Evolutionary conservation across 1,139 yeast genomes (phyloP).

Genomic region (Lodderomyces margitis): DNA sequence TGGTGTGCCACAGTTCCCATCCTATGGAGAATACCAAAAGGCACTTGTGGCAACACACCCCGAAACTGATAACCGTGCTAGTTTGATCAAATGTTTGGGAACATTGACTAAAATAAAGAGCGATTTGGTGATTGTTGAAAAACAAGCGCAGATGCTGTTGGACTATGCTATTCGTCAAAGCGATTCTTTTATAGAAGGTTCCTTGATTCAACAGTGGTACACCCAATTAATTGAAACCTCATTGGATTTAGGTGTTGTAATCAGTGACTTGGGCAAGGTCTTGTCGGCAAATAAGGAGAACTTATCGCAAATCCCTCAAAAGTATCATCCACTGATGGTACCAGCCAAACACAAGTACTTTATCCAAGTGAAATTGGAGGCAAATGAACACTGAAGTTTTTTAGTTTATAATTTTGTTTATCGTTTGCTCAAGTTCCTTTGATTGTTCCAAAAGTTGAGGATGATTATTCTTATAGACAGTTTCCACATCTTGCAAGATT

Average conservation of each 20-base stretch:
- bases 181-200: constrained; percentile 22
- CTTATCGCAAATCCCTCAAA: constrained; percentile 13
- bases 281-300: constrained; percentile 24
- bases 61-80: constrained; percentile 9
- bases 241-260: constrained; percentile 8
- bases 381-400: not conserved
- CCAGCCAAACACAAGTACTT: constrained; percentile 41
- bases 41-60: constrained; percentile 9
- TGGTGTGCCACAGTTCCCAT: constrained; percentile 72
- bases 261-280: constrained; percentile 23
- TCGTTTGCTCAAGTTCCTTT: constrained; percentile 7
- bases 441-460: constrained; percentile 9
- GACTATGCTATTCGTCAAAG: constrained; percentile 14
- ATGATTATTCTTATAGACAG: constrained; percentile 16
- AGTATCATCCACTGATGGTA: constrained; percentile 17
- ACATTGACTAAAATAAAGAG: constrained; percentile 13
- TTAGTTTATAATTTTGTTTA: constrained; percentile 3
- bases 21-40: constrained; percentile 34
- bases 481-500: constrained; percentile 25
- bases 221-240: constrained; percentile 8
- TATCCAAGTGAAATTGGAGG: constrained; percentile 5
- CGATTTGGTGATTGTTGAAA: constrained; percentile 19
- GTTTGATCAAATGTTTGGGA: constrained; percentile 14
- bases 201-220: constrained; percentile 14
- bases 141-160: constrained; percentile 10